These are phyloP conservation scores for Penicillium fimorum DNA, from an alignment of 495 filamentous ascomycete genomes.

Conservation along the genomic window DNA sequence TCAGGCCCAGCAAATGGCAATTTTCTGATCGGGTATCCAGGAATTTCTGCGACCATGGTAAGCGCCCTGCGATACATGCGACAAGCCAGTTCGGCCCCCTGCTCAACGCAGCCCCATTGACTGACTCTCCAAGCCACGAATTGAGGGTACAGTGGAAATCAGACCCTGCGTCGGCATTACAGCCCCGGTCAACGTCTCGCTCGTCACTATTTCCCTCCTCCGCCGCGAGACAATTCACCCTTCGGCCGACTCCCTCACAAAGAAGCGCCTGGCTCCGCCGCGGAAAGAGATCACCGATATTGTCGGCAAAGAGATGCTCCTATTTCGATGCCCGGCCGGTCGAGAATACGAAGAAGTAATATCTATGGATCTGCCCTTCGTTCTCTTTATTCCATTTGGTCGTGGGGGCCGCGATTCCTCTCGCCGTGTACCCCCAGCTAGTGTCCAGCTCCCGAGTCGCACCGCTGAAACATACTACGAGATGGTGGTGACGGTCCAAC, in stretches of 20 bases:
- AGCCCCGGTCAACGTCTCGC: slow-evolving; percentile 84
- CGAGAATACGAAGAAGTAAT: slow-evolving; percentile 84
- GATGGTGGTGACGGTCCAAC: slow-evolving; percentile 92
- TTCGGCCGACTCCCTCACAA: slow-evolving; percentile 86
- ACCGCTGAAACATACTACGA: slow-evolving; percentile 97
- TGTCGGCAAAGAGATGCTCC: slow-evolving; percentile 90
- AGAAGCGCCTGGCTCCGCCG: slow-evolving; percentile 88
- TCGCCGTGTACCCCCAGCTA: slow-evolving; percentile 85
- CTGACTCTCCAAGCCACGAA: slow-evolving; percentile 64
- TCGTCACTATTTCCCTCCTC: slow-evolving; percentile 91
- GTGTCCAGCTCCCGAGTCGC: slow-evolving; percentile 83
- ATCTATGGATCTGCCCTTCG: slow-evolving; percentile 97
- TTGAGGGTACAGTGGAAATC: slow-evolving; percentile 98
- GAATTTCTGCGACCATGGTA: slow-evolving; percentile 96
- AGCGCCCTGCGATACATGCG: slow-evolving; percentile 29
- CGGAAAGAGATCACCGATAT: slow-evolving; percentile 88
- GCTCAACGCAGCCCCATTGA: slow-evolving; percentile 1
- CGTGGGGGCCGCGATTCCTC: slow-evolving; percentile 85
- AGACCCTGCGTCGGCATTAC: slow-evolving; percentile 78
- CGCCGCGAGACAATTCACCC: slow-evolving; percentile 96
- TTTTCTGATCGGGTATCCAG: slow-evolving; percentile 94
- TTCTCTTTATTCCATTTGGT: slow-evolving; percentile 94
- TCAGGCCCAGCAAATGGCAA: slow-evolving; percentile 96
- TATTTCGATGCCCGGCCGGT: slow-evolving; percentile 82
- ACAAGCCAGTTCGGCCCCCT: slow-evolving; percentile 4